phyloP scores from a whole-genome alignment of 805 yeast species.

The Nakazawaea populi region DNA sequence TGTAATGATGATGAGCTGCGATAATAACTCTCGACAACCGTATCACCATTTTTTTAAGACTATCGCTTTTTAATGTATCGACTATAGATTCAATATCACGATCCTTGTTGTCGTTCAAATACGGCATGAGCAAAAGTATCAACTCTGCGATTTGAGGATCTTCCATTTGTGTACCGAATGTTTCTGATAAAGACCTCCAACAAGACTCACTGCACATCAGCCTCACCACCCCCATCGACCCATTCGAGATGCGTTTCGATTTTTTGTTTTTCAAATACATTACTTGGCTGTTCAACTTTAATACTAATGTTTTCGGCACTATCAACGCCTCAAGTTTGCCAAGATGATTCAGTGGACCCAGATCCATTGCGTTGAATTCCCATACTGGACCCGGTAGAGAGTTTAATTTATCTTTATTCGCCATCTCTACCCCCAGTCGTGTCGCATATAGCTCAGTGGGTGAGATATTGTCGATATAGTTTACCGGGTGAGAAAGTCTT shows the following conservation, averaged over 20 bases:
- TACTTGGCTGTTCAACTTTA: conserved; percentile 87
- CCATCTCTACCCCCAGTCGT: conserved; percentile 71
- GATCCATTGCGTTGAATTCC: conserved; percentile 42
- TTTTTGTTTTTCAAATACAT: conserved; percentile 86
- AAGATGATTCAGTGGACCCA: conserved; percentile 19
- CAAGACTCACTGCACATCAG: conserved; percentile 35
- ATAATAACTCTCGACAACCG: not conserved
- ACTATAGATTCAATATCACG: too few species aligned
- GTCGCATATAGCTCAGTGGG: conserved; percentile 70
- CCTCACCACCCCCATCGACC: conserved; percentile 76
- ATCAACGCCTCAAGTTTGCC: conserved; percentile 49
- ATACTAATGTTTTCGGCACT: conserved; percentile 56
- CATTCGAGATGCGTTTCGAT: conserved; percentile 67
- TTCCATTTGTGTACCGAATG: not conserved
- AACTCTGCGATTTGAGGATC: not conserved
- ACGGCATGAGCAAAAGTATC: not conserved
- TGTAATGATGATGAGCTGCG: not conserved
- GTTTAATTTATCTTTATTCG: conserved; percentile 52
- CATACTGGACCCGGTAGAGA: conserved; percentile 41
- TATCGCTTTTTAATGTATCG: too few species aligned
- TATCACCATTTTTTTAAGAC: conserved; percentile 8
- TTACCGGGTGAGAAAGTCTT: conserved; percentile 28
- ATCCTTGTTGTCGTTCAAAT: too few species aligned
- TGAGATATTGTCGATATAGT: conserved; percentile 34
- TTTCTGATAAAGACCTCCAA: conserved; percentile 19